phyloP scores from a whole-genome alignment of 2,329 filamentous ascomycete species.

The Tothia fuscella region DNA sequence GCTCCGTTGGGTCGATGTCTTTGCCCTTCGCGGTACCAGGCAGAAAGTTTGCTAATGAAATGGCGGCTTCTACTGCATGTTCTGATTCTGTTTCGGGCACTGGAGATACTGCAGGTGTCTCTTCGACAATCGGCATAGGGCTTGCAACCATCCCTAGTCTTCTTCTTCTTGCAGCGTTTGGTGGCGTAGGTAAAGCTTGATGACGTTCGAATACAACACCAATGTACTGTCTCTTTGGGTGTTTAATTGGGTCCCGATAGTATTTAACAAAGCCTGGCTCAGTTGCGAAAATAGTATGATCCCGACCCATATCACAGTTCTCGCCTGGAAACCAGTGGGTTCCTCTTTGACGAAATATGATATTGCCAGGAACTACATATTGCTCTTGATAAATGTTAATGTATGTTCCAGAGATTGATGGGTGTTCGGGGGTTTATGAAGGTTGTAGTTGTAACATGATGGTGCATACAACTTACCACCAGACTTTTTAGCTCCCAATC shows the following conservation, averaged over 20 bases:
- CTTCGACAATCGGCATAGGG: not conserved
- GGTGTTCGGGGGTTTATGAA: not conserved
- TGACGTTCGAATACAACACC: constrained; percentile 78
- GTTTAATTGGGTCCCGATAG: constrained; percentile 74
- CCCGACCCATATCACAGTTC: constrained; percentile 87
- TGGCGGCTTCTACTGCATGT: constrained; percentile 13
- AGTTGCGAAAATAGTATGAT: constrained; percentile 88
- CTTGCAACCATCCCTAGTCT: constrained; percentile 58
- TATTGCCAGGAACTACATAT: constrained; percentile 90
- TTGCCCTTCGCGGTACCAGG: not conserved
- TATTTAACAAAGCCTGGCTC: constrained; percentile 88
- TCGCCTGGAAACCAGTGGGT: constrained; percentile 92
- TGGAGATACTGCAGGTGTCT: not conserved
- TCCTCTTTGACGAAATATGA: constrained; percentile 93
- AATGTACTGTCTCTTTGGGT: constrained; percentile 87
- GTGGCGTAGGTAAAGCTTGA: constrained; percentile 66
- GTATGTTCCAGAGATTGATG: not conserved
- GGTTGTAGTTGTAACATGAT: not conserved
- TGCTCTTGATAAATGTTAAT: constrained; percentile 47
- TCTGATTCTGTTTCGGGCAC: constrained; percentile 6
- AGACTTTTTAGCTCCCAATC: constrained; percentile 86
- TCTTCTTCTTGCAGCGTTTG: constrained; percentile 60
- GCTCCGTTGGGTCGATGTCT: not conserved
- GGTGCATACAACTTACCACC: constrained; percentile 47
- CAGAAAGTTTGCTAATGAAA: not conserved